phyloP scores from a whole-genome alignment of 352 stramenopile genomes.

The Elongisporangium anandrum region DNA sequence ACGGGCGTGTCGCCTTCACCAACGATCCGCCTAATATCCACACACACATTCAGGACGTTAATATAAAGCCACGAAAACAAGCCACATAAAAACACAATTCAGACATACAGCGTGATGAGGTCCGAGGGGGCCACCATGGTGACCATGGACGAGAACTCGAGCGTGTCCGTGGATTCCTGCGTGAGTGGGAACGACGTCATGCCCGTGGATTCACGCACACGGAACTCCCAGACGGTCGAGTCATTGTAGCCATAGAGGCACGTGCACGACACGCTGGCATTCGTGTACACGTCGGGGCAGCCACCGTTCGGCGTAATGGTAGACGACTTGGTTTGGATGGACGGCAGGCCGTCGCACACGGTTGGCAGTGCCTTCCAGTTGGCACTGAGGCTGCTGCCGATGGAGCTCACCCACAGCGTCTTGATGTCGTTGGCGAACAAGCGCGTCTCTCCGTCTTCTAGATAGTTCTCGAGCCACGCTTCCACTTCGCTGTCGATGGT shows the following conservation, averaged over 20 bases:
- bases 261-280: constrained; percentile 46
- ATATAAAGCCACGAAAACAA: neutral
- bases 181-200: constrained; percentile 26
- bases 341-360: constrained; percentile 42
- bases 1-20: constrained; percentile 19
- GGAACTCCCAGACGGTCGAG: constrained; percentile 38
- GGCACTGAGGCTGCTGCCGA: constrained; percentile 38
- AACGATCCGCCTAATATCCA: constrained; percentile 16
- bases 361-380: constrained; percentile 50
- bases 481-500: constrained; percentile 35
- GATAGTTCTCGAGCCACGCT: constrained; percentile 48
- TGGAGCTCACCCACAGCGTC: constrained; percentile 39
- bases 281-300: constrained; percentile 39
- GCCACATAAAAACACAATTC: neutral
- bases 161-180: constrained; percentile 24
- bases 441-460: constrained; percentile 46
- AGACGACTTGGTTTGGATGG: constrained; percentile 40
- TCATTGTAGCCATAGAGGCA: constrained; percentile 41
- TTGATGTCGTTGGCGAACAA: constrained; percentile 61
- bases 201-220: constrained; percentile 17
- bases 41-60: constrained; percentile 1
- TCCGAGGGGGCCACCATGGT: constrained; percentile 37
- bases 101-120: constrained; percentile 22
- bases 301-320: constrained; percentile 35
- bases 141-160: constrained; percentile 41